Evolutionary conservation across 441 rosid species (phyloP).

Genomic region (Gossypium aridum): DNA sequence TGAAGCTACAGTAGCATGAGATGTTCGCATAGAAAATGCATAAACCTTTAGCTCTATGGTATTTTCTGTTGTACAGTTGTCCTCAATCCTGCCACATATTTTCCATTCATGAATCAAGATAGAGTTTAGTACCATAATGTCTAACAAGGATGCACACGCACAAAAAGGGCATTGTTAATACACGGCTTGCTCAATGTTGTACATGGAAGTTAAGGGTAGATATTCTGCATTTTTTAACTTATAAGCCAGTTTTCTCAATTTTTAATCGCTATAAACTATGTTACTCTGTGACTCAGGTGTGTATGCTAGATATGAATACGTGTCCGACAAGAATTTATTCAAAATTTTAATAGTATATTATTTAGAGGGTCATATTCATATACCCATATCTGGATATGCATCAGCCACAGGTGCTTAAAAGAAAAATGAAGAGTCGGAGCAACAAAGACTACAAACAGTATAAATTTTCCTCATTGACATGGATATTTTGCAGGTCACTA

Average conservation of each 20-base stretch:
- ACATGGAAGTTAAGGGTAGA: not conserved
- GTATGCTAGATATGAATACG: not conserved
- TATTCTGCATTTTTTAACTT: not conserved
- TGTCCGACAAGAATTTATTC: not conserved
- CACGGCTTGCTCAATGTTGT: not conserved
- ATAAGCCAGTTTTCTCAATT: not conserved
- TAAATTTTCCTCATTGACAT: not conserved
- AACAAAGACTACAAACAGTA: not conserved
- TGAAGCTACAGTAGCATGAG: not conserved
- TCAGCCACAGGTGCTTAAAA: not conserved
- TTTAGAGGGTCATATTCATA: not conserved
- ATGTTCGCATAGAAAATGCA: not conserved
- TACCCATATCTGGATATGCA: not conserved
- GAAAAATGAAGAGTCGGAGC: not conserved
- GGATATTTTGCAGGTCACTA: conserved; percentile 48
- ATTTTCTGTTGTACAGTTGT: not conserved
- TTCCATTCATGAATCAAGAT: too few species aligned
- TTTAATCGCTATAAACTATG: not conserved
- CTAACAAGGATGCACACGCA: not conserved
- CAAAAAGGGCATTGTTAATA: not conserved
- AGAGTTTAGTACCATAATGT: not conserved
- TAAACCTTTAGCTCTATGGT: not conserved
- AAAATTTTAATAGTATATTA: not conserved
- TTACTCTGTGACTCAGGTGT: not conserved
- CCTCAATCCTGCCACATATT: too few species aligned